These are phyloP conservation scores for Globisporangium sylvaticum DNA, from an alignment of 352 stramenopile species.

Conservation along the genomic window DNA sequence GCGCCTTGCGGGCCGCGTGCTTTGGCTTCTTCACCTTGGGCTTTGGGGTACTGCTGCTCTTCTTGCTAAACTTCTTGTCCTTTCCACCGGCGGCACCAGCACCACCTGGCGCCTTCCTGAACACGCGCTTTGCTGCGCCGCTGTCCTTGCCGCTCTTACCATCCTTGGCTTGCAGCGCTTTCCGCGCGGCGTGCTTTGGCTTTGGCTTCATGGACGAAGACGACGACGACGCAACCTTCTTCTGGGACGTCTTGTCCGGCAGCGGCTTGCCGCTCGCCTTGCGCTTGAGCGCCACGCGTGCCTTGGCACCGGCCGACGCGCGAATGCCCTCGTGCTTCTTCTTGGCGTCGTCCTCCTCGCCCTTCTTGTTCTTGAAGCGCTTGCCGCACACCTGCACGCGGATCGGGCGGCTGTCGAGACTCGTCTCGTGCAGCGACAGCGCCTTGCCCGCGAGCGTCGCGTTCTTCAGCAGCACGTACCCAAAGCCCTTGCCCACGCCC, in stretches of 20 bases:
- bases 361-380: slow-evolving; percentile 78
- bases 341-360: slow-evolving; percentile 30
- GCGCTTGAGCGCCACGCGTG: slow-evolving; percentile 66
- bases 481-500: slow-evolving; percentile 90
- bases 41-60: slow-evolving; percentile 20
- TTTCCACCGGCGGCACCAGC: too few species aligned
- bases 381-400: slow-evolving; percentile 81
- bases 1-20: slow-evolving; percentile 61
- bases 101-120: slow-evolving; percentile 10
- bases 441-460: slow-evolving; percentile 63
- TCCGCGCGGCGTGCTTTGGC: slow-evolving; percentile 56
- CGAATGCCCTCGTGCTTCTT: slow-evolving; percentile 59
- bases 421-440: slow-evolving; percentile 55
- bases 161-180: slow-evolving; percentile 32
- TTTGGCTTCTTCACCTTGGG: slow-evolving; percentile 66
- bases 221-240: slow-evolving; percentile 29
- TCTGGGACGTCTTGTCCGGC: slow-evolving; percentile 22
- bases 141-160: not conserved
- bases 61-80: slow-evolving; percentile 22
- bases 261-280: slow-evolving; percentile 7
- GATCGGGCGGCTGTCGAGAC: slow-evolving; percentile 67
- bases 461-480: slow-evolving; percentile 84
- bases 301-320: slow-evolving; percentile 44
- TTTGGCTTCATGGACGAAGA: slow-evolving; percentile 39
- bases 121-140: slow-evolving; percentile 11